These are phyloP conservation scores for Ottelia alismoides DNA, from an alignment of 106 monocot species.

Conservation along the genomic window DNA sequence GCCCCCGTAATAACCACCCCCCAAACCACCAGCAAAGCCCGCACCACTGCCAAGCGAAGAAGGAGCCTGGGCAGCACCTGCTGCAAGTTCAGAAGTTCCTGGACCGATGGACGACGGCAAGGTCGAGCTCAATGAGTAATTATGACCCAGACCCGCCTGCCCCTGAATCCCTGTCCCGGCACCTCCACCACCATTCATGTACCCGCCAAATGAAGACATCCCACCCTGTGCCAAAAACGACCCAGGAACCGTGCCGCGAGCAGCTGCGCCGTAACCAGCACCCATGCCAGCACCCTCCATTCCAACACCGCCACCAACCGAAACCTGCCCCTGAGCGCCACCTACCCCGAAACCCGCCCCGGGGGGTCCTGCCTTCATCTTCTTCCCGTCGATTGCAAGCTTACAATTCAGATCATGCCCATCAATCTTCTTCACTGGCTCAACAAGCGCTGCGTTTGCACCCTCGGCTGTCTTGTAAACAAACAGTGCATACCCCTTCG, in stretches of 20 bases:
- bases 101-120: slow-evolving; percentile 12
- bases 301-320: slow-evolving; percentile 16
- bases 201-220: slow-evolving; percentile 24
- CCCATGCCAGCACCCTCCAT: slow-evolving; percentile 3
- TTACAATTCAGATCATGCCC: too few relatives aligned
- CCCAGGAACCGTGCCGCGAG: slow-evolving; percentile 1
- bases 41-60: too few relatives aligned
- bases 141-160: slow-evolving; percentile 14
- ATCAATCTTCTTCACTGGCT: slow-evolving; percentile 47
- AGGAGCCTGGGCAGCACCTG: slow-evolving; percentile 15
- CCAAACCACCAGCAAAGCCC: slow-evolving; percentile 5
- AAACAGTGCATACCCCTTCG: too few relatives aligned
- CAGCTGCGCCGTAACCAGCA: slow-evolving; percentile 2
- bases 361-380: slow-evolving; percentile 52
- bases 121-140: slow-evolving; percentile 12
- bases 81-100: slow-evolving; percentile 14
- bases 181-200: slow-evolving; percentile 3
- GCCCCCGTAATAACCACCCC: not conserved
- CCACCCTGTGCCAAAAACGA: slow-evolving; percentile 19
- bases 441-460: slow-evolving; percentile 38
- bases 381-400: too few relatives aligned
- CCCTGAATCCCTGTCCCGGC: slow-evolving; percentile 9
- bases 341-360: too few relatives aligned
- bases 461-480: too few relatives aligned
- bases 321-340: too few relatives aligned